Evolutionary conservation across 192 early-diverging fungal species (phyloP).

Genomic region (Glomus cerebriforme): DNA sequence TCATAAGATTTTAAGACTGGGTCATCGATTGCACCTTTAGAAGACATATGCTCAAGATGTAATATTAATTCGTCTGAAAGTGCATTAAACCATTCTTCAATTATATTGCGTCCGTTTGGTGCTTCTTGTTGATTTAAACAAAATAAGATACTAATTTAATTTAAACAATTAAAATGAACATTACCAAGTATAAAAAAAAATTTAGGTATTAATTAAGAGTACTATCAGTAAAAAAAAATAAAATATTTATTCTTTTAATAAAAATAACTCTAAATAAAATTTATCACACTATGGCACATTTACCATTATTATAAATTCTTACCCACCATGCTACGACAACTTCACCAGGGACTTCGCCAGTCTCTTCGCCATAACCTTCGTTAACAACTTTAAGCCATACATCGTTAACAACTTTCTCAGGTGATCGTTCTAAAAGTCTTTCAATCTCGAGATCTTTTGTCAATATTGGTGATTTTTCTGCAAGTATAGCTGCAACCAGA

Average conservation of each 20-base stretch:
- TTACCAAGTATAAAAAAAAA: neutral
- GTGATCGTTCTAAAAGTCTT: slow-evolving; percentile 31
- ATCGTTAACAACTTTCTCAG: slow-evolving; percentile 38
- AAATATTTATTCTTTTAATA: no score
- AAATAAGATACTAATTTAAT: slow-evolving; percentile 12
- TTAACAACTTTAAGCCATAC: slow-evolving; percentile 38
- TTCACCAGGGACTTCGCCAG: slow-evolving; percentile 47
- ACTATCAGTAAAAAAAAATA: neutral
- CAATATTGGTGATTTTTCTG: slow-evolving; percentile 35
- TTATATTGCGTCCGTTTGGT: slow-evolving; percentile 7
- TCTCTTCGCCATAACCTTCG: slow-evolving; percentile 40
- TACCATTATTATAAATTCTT: neutral
- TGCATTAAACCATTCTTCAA: slow-evolving; percentile 19
- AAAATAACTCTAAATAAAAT: no score
- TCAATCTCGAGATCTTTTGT: neutral
- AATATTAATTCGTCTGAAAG: slow-evolving; percentile 7
- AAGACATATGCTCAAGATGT: neutral
- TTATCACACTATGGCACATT: neutral
- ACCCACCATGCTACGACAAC: slow-evolving; percentile 43
- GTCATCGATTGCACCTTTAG: slow-evolving; percentile 29
- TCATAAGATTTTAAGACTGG: slow-evolving; percentile 46
- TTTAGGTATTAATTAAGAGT: neutral
- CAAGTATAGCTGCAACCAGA: slow-evolving; percentile 41
- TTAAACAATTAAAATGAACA: neutral
- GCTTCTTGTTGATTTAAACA: slow-evolving; percentile 24